Evolutionary conservation across 179 eudicot genomes (phyloP), one percentile per base, ranked within the genome.

Genomic region (Beta corolliflora): DNA sequence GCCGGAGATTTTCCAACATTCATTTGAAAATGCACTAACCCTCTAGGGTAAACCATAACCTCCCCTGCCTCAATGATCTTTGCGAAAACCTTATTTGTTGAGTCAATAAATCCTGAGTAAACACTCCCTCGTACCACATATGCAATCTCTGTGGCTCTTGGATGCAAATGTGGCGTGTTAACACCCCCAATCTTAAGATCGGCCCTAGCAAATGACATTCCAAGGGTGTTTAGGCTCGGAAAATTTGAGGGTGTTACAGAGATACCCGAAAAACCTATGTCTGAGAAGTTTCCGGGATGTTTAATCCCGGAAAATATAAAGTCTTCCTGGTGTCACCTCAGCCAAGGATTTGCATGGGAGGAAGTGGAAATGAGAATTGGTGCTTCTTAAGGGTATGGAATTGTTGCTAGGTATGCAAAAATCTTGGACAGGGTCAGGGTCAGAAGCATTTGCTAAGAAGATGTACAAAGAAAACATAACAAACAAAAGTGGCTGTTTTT

Each of bases 31-130:
- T 93, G 97, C 73, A 93, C 66, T 19, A 92, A 46, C 1, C 95
- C 95, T 82, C 81, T 90, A 2, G 98, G 98, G 73, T 89, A 92
- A 75, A 93, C 96, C 96, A 92, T 91, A 5, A 92, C 90, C 54
- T 93, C 98, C 5, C 96, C 98, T 66, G 86, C 89, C 82, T 90
- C 91, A 7, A 93, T 58, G 77, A 93, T 91, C 77, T 84, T 93
- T 0, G 93, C 96, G 46, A 88, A 92, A 56, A 92, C 89, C 79
- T 84, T 74, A 67, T 93, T 93, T 8, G 72, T 56, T 0, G 95
- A 81, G 84, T 91, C 95, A 3, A 93, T 88, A n/a, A 93, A 93
- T 1, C 97, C 97, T 0, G 93, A 88, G 81, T 92, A 92, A 31
- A 93, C 71, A 59, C 67, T 87, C 5, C 97, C 97, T 31, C 84